Base-by-base conservation (phyloP, 345 rosid species). In the Mercurialis annua region DNA sequence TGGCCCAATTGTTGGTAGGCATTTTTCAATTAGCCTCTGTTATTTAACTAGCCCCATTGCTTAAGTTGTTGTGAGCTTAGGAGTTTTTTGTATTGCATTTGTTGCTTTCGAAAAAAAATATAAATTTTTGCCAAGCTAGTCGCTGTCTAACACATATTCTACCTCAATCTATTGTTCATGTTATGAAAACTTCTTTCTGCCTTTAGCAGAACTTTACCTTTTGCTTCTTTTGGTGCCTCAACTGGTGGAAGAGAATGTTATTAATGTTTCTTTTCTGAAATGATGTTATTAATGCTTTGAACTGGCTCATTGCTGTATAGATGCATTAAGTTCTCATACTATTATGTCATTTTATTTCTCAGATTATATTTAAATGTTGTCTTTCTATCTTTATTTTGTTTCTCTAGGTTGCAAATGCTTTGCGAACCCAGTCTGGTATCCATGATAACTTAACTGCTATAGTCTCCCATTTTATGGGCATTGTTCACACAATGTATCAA, bases 401-500 rank as follows among this genome's bases (percentile, higher is more conserved):
- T 27, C 23, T 59, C 34, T 82, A 91, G 99, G 90, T 94, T 60
- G 78, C 59, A 54, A 91, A 91, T 85, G 92, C 96, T 73, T 60
- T 94, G 78, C 84, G 71, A 74, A 85, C 85, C 52, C 99, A 87
- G 73, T 81, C 82, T 12, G 66, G 78, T 66, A 77, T 86, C 66
- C 83, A 71, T 78, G 83, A 84, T 65, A 75, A 79, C 72, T 72
- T 94, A 75, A 72, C 78, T 60, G 71, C 80, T 61, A 76, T 85
- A 68, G 17, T 83, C 66, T 81, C 89, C 66, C 96, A 85, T 71
- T 87, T 89, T 81, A 74, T 94, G 81, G 81, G 82, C 62, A 86
- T 94, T 40, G 70, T 94, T 69, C 86, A 83, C 75, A 94, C 95
- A 65, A 91, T 91, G 99, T 80, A 86, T 75, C 81, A 79, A 44